Base-by-base conservation (phyloP, 2,329 filamentous ascomycete species). In the Pestalotiopsis sp. region DNA sequence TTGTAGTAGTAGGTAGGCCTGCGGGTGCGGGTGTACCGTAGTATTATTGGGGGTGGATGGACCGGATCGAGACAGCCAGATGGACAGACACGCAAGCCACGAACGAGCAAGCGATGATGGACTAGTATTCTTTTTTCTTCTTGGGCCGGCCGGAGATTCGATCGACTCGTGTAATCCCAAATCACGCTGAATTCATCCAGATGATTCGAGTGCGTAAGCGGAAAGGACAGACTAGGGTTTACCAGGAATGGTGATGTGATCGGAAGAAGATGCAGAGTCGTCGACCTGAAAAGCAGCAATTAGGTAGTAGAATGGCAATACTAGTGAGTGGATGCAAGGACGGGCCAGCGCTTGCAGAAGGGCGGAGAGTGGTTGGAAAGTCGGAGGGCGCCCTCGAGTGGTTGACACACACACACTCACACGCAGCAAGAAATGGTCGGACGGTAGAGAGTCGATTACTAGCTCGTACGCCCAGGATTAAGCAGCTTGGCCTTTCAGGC, bases 341-440 rank as follows among this genome's bases (percentile, higher is more conserved):
- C 71, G 72, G 74, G 71, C 75, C 74, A 76, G 75, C 75, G 73
- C 74, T 72, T 76, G 74, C 68, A 73, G 72, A 73, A 69, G 70
- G 68, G 72, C 71, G 70, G 68, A 72, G 72, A 74, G 72, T 73
- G 71, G 73, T 69, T 63, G 70, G 70, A 59, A 23, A 36, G 23
- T 52, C 20, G 41, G 64, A 61, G 67, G 38, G 56, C 38, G 45
- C 20, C 45, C 56, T 68, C 60, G 31, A 60, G 56, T 39, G 58
- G 66, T 27, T 69, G 23, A 61, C 62, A 52, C 45, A 36, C 31
- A 36, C 31, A 36, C 31, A 36, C 31, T 36, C 31, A 36, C 31
- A 9, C 31, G 31, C 31, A 36, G 31, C 31, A 36, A 36, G 31
- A 36, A 36, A 36, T 36, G 31, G 31, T 52, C 17, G 45, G 45